Base-by-base conservation (phyloP, 2,329 filamentous ascomycete species). In the Beauveria asiatica region DNA sequence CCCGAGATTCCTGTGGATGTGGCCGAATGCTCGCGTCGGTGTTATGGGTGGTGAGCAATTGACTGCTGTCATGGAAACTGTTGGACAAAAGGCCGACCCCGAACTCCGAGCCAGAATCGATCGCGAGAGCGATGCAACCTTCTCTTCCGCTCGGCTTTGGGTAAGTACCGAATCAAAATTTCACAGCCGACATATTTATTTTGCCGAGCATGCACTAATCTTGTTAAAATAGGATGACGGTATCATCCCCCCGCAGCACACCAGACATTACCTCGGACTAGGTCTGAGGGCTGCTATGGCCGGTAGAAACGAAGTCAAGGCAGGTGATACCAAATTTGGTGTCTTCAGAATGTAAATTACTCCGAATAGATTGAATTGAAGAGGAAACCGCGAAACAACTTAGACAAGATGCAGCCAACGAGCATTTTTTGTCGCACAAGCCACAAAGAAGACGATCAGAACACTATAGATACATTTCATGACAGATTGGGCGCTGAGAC, bases 21-120 rank as follows among this genome's bases (percentile, higher is more conserved):
- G 94, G 94, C 94, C 94, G 45, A 96, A 96, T 67, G 92, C 94
- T n/a, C 89, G 89, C 70, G 91, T 96, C 56, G 90, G 90, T 37
- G 92, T 99, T 67, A 99, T 99, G 94, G 94, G 94, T 21, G 83
- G 89, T 45, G 93, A 97, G 75, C 93, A 97, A 77, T 80, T 99
- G 41, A 87, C 88, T 8, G 84, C 88, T 4, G 94, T 99, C 63
- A 97, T 99, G 94, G 90, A 92, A 75, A 89, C 92, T 2, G 93
- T 99, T 0, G 92, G 93, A 9, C 89, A 89, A 74, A 84, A 84
- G 62, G 86, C 85, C 1, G 92, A 97, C 70, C 88, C 89, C 0
- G 87, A 86, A 63, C 78, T 97, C 63, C 90, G 88, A 74, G 85
- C 84, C 45, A 81, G 93, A 50, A 97, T 99, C 67, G 93, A 97